Conservation (phyloP, 2,329 filamentous ascomycete genomes). For the Monilinia fructicola region DNA sequence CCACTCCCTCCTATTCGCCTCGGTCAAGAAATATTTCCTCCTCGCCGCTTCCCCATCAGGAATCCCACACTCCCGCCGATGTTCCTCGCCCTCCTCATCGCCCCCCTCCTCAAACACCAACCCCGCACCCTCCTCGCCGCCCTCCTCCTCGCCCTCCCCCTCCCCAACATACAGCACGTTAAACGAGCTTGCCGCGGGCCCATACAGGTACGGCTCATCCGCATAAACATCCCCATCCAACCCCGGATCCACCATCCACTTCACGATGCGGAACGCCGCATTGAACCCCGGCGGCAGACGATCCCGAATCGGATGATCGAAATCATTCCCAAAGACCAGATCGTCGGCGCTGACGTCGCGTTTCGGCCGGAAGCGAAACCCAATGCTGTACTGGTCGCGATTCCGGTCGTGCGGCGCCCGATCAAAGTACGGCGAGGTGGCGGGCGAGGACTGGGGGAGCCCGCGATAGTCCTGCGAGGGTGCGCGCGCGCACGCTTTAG, state of each 20-base stretch:
- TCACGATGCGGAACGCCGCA: conserved; percentile 80
- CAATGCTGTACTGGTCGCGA: conserved; percentile 81
- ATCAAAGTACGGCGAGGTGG: conserved; percentile 75
- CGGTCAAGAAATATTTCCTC: conserved; percentile 60
- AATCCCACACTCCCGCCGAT: conserved; percentile 42
- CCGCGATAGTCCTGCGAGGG: conserved; percentile 55
- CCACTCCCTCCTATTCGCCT: conserved; percentile 55
- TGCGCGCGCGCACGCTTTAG: conserved; percentile 21
- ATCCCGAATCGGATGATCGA: conserved; percentile 86
- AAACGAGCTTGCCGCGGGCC: conserved; percentile 75
- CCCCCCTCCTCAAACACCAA: conserved; percentile 43
- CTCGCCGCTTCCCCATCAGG: conserved; percentile 46
- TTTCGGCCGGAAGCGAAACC: conserved; percentile 76
- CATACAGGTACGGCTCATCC: conserved; percentile 83
- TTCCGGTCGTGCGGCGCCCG: conserved; percentile 63
- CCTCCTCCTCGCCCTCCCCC: conserved; percentile 45
- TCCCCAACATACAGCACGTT: conserved; percentile 70
- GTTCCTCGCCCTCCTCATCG: conserved; percentile 45
- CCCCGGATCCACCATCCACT: conserved; percentile 88
- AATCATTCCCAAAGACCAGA: conserved; percentile 92
- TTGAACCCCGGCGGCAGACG: conserved; percentile 82
- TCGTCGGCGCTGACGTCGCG: conserved; percentile 46
- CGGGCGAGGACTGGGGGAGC: conserved; percentile 68
- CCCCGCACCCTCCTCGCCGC: conserved; percentile 26
- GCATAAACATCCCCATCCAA: conserved; percentile 88